phyloP scores from a whole-genome alignment of 257 asterid genomes.

The Plantago ovata region DNA sequence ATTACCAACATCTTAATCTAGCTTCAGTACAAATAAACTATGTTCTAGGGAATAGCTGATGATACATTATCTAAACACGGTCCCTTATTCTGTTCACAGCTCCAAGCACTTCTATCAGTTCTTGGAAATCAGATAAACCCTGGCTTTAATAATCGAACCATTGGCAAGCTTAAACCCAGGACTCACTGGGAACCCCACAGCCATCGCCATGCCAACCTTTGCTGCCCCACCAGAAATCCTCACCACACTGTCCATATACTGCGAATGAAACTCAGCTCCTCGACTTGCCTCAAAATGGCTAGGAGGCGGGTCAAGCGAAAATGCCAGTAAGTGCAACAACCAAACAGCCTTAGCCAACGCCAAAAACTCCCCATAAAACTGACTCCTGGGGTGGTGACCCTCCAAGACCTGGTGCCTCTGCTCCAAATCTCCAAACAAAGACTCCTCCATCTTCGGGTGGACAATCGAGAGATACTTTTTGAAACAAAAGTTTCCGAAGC shows the following conservation, averaged over 20 bases:
- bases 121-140: slow-evolving; percentile 79
- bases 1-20: not conserved
- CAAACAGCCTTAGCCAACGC: slow-evolving; percentile 84
- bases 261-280: slow-evolving; percentile 87
- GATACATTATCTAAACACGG: not conserved
- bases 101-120: slow-evolving; percentile 27
- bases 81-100: not conserved
- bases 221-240: slow-evolving; percentile 46
- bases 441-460: slow-evolving; percentile 98
- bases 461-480: slow-evolving; percentile 78
- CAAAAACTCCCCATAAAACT: slow-evolving; percentile 74
- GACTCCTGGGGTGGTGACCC: slow-evolving; percentile 85
- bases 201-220: slow-evolving; percentile 45
- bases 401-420: slow-evolving; percentile 82
- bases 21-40: not conserved
- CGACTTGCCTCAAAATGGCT: slow-evolving; percentile 85
- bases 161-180: slow-evolving; percentile 92
- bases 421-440: slow-evolving; percentile 90
- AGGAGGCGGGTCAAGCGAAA: slow-evolving; percentile 79
- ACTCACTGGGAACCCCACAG: slow-evolving; percentile 85
- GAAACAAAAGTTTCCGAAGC: slow-evolving; percentile 88
- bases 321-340: slow-evolving; percentile 91
- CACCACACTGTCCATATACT: slow-evolving; percentile 89
- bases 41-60: not conserved
- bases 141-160: slow-evolving; percentile 68